A percentile compares a stretch with the other conserved stretches of the same genome.
These are phyloP conservation scores for Fusarium clavum DNA, from an alignment of 2,329 filamentous ascomycete species.

Conservation along the genomic window DNA sequence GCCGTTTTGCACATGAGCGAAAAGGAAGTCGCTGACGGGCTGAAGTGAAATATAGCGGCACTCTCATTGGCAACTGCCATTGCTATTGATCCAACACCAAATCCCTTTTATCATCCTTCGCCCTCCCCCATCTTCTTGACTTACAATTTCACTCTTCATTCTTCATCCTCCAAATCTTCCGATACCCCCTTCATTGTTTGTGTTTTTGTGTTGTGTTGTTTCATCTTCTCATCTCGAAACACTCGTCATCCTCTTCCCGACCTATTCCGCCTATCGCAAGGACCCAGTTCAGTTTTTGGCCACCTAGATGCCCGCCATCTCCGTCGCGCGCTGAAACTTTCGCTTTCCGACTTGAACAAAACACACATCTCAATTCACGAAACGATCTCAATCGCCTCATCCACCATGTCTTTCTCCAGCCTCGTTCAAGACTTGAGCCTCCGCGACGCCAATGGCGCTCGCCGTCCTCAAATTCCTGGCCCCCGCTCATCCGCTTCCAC, in stretches of 20 bases:
- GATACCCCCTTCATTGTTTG: constrained; percentile 10
- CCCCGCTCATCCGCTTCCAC: constrained; percentile 64
- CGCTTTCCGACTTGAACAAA: constrained; percentile 9
- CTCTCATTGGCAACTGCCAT: constrained; percentile 43
- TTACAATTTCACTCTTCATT: neutral
- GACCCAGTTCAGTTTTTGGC: constrained; percentile 40
- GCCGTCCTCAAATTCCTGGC: constrained; percentile 56
- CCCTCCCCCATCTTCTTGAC: neutral
- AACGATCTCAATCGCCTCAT: constrained; percentile 20
- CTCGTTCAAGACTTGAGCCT: constrained; percentile 73
- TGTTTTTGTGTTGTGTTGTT: constrained; percentile 16
- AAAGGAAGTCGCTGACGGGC: constrained; percentile 31
- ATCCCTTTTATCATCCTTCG: constrained; percentile 16
- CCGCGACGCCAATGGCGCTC: constrained; percentile 63
- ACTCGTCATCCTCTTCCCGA: constrained; percentile 25
- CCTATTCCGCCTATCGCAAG: constrained; percentile 37
- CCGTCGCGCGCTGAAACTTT: constrained; percentile 12
- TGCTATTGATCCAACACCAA: constrained; percentile 8
- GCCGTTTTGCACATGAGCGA: constrained; percentile 26
- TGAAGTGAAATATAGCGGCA: constrained; percentile 34
- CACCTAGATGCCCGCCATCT: constrained; percentile 25
- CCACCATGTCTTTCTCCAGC: constrained; percentile 73
- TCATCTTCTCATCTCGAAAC: neutral
- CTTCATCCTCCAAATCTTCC: neutral
- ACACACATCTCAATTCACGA: constrained; percentile 8